phyloP scores from a whole-genome alignment of 441 rosid genomes.

The Viola pubescens region DNA sequence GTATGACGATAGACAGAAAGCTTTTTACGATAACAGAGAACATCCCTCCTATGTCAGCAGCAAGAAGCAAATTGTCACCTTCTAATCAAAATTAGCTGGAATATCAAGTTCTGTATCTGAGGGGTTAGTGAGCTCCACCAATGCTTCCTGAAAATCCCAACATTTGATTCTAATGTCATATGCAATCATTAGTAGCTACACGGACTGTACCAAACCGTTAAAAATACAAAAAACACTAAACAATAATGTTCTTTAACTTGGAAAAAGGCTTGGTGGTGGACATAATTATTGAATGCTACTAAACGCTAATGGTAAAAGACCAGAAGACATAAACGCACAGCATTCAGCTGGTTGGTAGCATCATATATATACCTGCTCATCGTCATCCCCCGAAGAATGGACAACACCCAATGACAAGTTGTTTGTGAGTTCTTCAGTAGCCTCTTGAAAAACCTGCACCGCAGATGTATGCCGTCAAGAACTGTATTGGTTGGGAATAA shows the following conservation, averaged over 20 bases:
- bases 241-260: neutral
- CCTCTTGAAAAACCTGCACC: slow-evolving; percentile 41
- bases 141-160: slow-evolving; percentile 45
- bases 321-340: neutral
- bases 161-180: slow-evolving; percentile 4
- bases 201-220: neutral
- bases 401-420: slow-evolving; percentile 38
- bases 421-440: slow-evolving; percentile 32
- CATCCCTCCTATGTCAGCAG: neutral
- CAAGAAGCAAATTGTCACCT: slow-evolving; percentile 20
- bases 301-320: neutral
- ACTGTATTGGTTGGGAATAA: neutral
- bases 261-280: neutral
- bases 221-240: neutral
- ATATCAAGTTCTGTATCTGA: slow-evolving; percentile 60
- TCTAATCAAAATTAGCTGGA: slow-evolving; percentile 49
- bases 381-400: slow-evolving; percentile 54
- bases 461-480: slow-evolving; percentile 11
- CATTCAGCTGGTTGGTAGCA: neutral
- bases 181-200: neutral
- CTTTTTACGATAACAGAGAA: no score
- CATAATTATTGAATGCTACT: neutral
- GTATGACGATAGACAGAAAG: no score
- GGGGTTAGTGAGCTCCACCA: slow-evolving; percentile 54
- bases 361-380: slow-evolving; percentile 44